Evolutionary conservation across 441 rosid genomes (phyloP).

Genomic region (Isatis lusitanica): DNA sequence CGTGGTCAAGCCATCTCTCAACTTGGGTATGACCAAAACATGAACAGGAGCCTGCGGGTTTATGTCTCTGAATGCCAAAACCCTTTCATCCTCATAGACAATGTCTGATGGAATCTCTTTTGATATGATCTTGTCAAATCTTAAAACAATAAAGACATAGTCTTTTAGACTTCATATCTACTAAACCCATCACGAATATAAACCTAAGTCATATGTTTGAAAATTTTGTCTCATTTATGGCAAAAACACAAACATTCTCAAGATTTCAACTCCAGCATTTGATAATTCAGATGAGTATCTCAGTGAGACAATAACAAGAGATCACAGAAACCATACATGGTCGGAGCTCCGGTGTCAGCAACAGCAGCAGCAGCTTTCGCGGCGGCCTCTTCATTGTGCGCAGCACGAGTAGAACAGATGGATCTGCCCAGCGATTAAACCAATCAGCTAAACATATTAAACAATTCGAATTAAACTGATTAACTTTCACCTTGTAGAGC

Average conservation of each 20-base stretch:
- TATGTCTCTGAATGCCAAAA: slow-evolving; percentile 80
- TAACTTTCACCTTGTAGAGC: slow-evolving; percentile 45
- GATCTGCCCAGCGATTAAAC: slow-evolving; percentile 42
- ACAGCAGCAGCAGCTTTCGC: slow-evolving; percentile 63
- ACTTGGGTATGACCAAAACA: slow-evolving; percentile 83
- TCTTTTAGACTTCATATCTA: background rate
- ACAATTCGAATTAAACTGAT: background rate
- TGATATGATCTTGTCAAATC: slow-evolving; percentile 87
- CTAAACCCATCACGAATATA: background rate
- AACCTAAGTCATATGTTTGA: background rate
- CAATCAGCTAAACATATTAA: slow-evolving; percentile 2
- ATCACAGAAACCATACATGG: slow-evolving; percentile 60
- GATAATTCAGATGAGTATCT: too few relatives aligned
- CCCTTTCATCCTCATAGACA: slow-evolving; percentile 87
- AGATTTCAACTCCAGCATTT: too few relatives aligned
- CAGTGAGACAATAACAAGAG: too few relatives aligned
- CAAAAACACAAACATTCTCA: background rate
- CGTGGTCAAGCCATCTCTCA: slow-evolving; percentile 75
- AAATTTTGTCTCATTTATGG: background rate
- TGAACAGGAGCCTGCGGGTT: slow-evolving; percentile 91
- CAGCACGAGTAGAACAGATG: slow-evolving; percentile 47
- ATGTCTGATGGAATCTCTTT: slow-evolving; percentile 83
- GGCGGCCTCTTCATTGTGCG: slow-evolving; percentile 69
- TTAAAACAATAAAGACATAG: slow-evolving; percentile 33
- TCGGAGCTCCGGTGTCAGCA: slow-evolving; percentile 72